A percentile compares a stretch with the other conserved stretches of the same genome.
phyloP scores from a whole-genome alignment of 108 stramenopile genomes.

The Nitzschia inconspicua region DNA sequence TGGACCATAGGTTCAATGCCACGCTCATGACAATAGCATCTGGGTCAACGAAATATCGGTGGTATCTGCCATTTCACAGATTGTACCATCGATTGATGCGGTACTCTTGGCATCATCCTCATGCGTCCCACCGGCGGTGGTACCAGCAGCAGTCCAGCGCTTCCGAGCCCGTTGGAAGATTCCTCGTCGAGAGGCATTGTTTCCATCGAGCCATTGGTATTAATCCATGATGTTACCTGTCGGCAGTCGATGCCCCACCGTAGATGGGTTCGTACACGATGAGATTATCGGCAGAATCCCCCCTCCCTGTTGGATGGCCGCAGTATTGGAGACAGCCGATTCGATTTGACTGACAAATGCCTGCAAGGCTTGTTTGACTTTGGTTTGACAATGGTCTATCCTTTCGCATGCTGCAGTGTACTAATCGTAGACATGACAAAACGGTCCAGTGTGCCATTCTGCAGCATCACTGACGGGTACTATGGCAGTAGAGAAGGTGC shows the following conservation, averaged over 20 bases:
- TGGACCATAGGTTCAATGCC: conserved; percentile 20
- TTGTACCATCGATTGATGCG: conserved; percentile 14
- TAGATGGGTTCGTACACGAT: conserved; percentile 67
- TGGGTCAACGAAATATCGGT: conserved; percentile 13
- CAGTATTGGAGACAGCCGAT: conserved; percentile 30
- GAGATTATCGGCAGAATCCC: conserved; percentile 44
- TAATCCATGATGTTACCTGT: too few relatives aligned
- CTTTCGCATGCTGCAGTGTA: conserved; percentile 60
- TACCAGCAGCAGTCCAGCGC: too few relatives aligned
- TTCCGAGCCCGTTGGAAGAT: too few relatives aligned
- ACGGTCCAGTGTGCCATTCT: conserved; percentile 75
- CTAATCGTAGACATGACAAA: conserved; percentile 84
- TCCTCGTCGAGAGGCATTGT: not conserved
- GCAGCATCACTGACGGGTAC: conserved; percentile 40
- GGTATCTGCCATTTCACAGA: not conserved
- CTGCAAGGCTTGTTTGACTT: conserved; percentile 66
- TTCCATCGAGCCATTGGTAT: too few relatives aligned
- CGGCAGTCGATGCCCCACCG: not conserved
- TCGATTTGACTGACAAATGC: conserved; percentile 83
- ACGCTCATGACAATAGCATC: not conserved
- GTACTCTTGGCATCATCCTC: conserved; percentile 17
- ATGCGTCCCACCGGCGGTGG: too few relatives aligned
- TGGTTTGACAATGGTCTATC: conserved; percentile 68
- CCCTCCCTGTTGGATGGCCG: conserved; percentile 12
- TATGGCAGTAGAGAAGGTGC: conserved; percentile 21